These are phyloP conservation scores for Cladosporium cucumerinum DNA, from an alignment of 2,329 filamentous ascomycete genomes.

Conservation along the genomic window DNA sequence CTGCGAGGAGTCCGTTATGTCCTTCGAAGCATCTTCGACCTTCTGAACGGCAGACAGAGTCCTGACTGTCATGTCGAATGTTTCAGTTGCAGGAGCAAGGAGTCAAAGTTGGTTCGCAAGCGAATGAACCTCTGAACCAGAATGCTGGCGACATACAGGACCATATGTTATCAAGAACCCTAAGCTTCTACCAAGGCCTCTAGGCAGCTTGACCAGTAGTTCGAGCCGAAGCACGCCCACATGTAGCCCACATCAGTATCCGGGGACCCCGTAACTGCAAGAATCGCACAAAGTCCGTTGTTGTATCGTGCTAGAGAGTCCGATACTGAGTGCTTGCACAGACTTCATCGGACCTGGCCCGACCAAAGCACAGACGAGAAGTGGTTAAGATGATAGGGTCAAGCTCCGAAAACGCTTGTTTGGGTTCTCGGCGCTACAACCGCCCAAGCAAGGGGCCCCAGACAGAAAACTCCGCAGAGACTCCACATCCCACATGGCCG, in stretches of 20 bases:
- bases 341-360: not conserved
- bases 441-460: not conserved
- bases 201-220: not conserved
- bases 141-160: not conserved
- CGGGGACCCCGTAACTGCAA: not conserved
- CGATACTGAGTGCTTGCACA: not conserved
- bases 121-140: not conserved
- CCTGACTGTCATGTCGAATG: slow-evolving; percentile 13
- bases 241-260: not conserved
- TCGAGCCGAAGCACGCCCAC: not conserved
- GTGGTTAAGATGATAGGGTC: not conserved
- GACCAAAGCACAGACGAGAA: not conserved
- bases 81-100: slow-evolving; percentile 4
- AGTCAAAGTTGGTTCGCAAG: not conserved
- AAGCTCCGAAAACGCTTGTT: not conserved
- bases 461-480: not conserved
- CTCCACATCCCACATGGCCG: slow-evolving; percentile 1
- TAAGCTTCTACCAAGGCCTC: slow-evolving; percentile 2
- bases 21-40: slow-evolving; percentile 13
- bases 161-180: not conserved
- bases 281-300: not conserved
- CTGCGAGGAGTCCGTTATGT: not conserved
- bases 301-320: not conserved
- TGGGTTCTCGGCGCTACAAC: not conserved
- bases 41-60: slow-evolving; percentile 17